Evolutionary conservation across 2,329 filamentous ascomycete genomes (phyloP), one percentile per base, ranked within the genome.

Genomic region (Microcyclosporella mali): DNA sequence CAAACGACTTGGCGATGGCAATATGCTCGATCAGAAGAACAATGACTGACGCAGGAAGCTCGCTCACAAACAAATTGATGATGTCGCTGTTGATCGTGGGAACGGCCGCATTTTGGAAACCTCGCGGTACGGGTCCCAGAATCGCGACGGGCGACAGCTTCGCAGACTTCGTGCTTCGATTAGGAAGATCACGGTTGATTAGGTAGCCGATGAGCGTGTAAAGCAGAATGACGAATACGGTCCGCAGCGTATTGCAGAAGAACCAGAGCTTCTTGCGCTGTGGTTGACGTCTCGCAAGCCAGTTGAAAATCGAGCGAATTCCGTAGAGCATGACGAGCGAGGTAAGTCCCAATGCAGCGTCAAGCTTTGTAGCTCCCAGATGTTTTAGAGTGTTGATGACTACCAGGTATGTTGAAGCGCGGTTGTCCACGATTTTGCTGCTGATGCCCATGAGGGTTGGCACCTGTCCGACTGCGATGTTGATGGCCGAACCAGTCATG

Each of bases 11-110:
- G 14, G 89, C 88, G 50, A 97, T 95, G 36, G 90, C 88, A 56
- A 97, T 95, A 63, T 97, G 90, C 66, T 97, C 92, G 48, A 97
- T 94, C 28, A 97, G 74, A 44, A 97, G 74, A n/a, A 98, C 89
- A 52, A 97, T 94, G 40, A 95, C 82, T 1, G 85, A 83, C 6
- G 85, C 85, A 0, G 92, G 92, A 3, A 97, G 71, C 51, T 95
- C 76, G 33, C 73, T 71, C 1, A 77, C 73, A 58, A 94, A 88
- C 1, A 78, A 68, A 2, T 70, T 73, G 59, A 95, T 77, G 39
- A 95, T 77, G 0, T 72, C 65, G 0, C 65, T 66, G 52, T 84
- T 79, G 46, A 97, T 69, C 0, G 67, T 71, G 0, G 92, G 92
- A 4, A 84, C 81, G 12, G 74, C 81, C 14, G 86, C 85, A 60